Evolutionary conservation across 129 eudicot species (phyloP).

Genomic region (Helianthus annuus): HanXRQr2.0-SUNRISE NC_035444.2:40228365-40228864

Average conservation of each 20-base stretch:
- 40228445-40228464: too few species aligned
- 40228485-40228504: conserved; percentile 20
- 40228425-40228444: too few species aligned
- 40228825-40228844: conserved; percentile 1
- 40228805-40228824: conserved; percentile 39
- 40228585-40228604: conserved; percentile 63
- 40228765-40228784: conserved; percentile 72
- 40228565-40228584: conserved; percentile 59
- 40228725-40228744: conserved; percentile 54
- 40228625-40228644: conserved; percentile 72
- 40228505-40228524: conserved; percentile 80
- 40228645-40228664: conserved; percentile 53
- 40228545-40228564: conserved; percentile 71
- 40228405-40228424: too few species aligned
- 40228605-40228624: conserved; percentile 65
- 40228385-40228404: too few species aligned
- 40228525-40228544: conserved; percentile 63
- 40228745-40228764: conserved; percentile 59
- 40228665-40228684: conserved; percentile 52
- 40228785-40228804: conserved; percentile 55
- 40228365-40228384: too few species aligned
- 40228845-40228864: conserved; percentile 29
- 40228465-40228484: neutral
- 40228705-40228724: conserved; percentile 45
- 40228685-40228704: conserved; percentile 57